Base-by-base conservation (phyloP, 768 basidiomycete genomes). In the Lanmaoa pseudosensibilis region DNA sequence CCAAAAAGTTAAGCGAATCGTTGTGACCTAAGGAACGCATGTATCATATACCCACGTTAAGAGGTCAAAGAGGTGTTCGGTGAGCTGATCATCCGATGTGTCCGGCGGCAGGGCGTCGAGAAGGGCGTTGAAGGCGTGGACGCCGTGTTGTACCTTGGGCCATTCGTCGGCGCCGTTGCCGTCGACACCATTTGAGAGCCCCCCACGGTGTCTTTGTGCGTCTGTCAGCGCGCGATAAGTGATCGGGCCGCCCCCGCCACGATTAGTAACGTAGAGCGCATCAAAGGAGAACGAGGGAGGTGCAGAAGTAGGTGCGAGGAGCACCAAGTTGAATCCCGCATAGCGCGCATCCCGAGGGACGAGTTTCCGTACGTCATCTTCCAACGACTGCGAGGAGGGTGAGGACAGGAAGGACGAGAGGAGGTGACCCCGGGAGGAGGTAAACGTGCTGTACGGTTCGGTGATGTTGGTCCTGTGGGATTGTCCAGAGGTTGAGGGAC, bases 261-360 rank as follows among this genome's bases (percentile, higher is more conserved):
- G 78, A 69, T 93, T 93, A 33, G 89, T 88, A 52, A 87, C 78
- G 59, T 83, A 75, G 30, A 76, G 70, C 18, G 81, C 78, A 62
- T 84, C 81, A 66, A 84, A 86, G 27, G 69, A 64, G 44, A 85
- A 64, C 34, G 63, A 46, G 43, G 50, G 18, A 10, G 52, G 43
- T 3, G 48, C 2, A 19, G 39, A 36, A 2, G 85, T 1, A 10
- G 41, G 81, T 23, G 80, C 74, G 55, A 93, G 75, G 56, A 92
- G 80, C 56, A 92, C 75, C 30, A 92, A 69, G 71, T 92, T 93
- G 79, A 94, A 93, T 3, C 92, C 92, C 46, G 90, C 87, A 68
- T 84, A 91, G 32, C 74, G 70, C 16, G 77, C 74, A 58, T 83
- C 79, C 52, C 71, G 68, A 57, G 78, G 75, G 48, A 79, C 70